phyloP scores from a whole-genome alignment of 1,284 basidiomycete species.

The Cutaneotrichosporon dermatis region DNA sequence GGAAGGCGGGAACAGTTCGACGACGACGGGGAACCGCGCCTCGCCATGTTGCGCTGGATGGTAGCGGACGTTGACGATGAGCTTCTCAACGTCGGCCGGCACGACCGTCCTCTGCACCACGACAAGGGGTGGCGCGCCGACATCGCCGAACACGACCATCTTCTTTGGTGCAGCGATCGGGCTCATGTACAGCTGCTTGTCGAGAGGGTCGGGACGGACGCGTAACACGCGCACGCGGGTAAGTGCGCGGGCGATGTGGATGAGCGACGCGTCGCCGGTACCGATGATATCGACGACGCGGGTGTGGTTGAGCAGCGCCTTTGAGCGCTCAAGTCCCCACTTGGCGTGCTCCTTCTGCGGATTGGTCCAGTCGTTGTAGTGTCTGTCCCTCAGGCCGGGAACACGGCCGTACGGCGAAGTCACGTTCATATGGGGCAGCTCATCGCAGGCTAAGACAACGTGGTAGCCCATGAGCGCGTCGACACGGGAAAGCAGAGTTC shows the following conservation, averaged over 20 bases:
- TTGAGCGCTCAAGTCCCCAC: background rate
- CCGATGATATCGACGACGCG: constrained; percentile 15
- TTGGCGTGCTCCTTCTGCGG: background rate
- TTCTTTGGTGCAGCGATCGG: background rate
- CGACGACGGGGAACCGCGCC: background rate
- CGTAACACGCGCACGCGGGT: constrained; percentile 2
- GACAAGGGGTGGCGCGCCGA: background rate
- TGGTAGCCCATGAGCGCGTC: constrained; percentile 3
- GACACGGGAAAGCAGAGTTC: background rate
- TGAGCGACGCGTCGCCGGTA: constrained; percentile 3
- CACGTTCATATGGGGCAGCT: background rate
- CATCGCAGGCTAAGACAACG: background rate
- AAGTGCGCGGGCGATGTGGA: constrained; percentile 2
- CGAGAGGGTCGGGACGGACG: constrained; percentile 5
- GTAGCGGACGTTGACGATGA: constrained; percentile 14
- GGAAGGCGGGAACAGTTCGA: background rate
- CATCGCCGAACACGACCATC: constrained; percentile 1
- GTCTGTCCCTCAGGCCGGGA: background rate
- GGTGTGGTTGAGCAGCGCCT: constrained; percentile 5
- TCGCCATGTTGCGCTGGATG: background rate
- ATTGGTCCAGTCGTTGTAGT: constrained; percentile 1
- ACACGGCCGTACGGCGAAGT: background rate
- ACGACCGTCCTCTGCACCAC: constrained; percentile 1
- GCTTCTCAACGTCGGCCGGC: background rate
- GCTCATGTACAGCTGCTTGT: background rate